Evolutionary conservation across 2,329 filamentous ascomycete genomes (phyloP), one percentile per base, ranked within the genome.

Genomic region (Hypoxylon sp.): DNA sequence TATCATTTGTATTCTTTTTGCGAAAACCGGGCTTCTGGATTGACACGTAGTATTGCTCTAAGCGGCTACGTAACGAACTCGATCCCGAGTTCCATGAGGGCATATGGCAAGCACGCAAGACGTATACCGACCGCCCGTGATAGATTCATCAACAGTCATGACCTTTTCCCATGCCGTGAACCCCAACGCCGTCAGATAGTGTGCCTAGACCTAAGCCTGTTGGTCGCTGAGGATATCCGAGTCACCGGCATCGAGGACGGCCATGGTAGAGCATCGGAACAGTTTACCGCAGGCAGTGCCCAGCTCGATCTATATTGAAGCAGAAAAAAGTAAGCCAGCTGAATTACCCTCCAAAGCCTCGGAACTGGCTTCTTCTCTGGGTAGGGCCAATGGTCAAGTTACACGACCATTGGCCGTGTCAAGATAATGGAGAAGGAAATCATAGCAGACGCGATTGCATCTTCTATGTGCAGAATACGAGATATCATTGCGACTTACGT

Each of bases 251-350:
- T 99, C 95, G 70, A 98, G 83, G 77, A 98, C 90, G 72, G 93
- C 89, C 90, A 99, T 96, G 81, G 93, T 97, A 70, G 91, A 94
- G 88, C 91, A 96, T 72, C 92, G 88, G 90, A 96, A 99, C 77
- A 99, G 90, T 86, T 98, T 98, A 85, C 95, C 95, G 83, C 93
- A 97, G 72, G 92, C 93, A 76, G 93, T 98, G 75, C 95, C 95
- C 70, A 99, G 87, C 84, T 98, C 95, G 77, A 98, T 97, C 93
- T 98, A 79, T 78, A 75, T 57, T 53, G 24, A 58, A 56, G 63
- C n/a, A 63, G 62, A 66, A 63, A 70, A 60, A 75, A 65, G 72
- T 74, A 70, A 73, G 84, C 89, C 82, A 88, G 86, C 85, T 77
- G 71, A 75, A 78, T 74, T 80, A 88, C 91, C 92, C 92, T 96